These are phyloP conservation scores for Paxillus rubicundulus DNA, from an alignment of 768 basidiomycete genomes.

Conservation along the genomic window DNA sequence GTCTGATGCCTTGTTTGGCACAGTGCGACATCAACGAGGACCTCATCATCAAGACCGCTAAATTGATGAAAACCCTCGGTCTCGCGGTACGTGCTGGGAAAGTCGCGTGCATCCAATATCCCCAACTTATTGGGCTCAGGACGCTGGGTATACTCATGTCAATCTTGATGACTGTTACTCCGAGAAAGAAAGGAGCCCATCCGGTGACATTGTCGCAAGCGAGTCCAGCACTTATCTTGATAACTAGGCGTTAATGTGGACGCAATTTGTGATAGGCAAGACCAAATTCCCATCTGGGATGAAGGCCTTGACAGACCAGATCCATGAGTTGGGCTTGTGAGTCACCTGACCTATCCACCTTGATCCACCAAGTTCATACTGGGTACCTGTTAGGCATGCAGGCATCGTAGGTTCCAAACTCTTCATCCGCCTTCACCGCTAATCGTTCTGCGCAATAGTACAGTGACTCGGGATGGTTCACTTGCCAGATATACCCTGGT, in stretches of 20 bases:
- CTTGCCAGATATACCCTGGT: constrained; percentile 62
- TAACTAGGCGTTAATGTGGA: background rate
- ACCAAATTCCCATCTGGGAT: constrained; percentile 57
- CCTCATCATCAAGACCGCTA: constrained; percentile 48
- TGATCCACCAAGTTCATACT: background rate
- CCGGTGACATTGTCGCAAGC: constrained; percentile 60
- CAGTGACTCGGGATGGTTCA: constrained; percentile 68
- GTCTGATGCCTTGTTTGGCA: background rate
- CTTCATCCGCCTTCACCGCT: constrained; percentile 1
- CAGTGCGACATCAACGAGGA: constrained; percentile 60
- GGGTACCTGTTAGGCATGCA: constrained; percentile 42
- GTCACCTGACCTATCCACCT: constrained; percentile 17
- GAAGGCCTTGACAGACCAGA: constrained; percentile 50
- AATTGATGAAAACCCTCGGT: constrained; percentile 50
- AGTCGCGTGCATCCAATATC: background rate
- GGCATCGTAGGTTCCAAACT: constrained; percentile 50
- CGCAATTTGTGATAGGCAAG: constrained; percentile 35
- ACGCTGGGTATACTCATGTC: constrained; percentile 55
- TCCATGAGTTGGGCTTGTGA: constrained; percentile 58
- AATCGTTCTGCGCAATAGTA: constrained; percentile 39
- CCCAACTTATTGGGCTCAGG: constrained; percentile 32
- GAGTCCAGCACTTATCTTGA: background rate
- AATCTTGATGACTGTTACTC: constrained; percentile 69
- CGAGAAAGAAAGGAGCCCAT: constrained; percentile 48
- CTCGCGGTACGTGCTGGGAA: constrained; percentile 40